Evolutionary conservation across 177 flowering plant species (phyloP).

Genomic region (Vitis hybrid): DNA sequence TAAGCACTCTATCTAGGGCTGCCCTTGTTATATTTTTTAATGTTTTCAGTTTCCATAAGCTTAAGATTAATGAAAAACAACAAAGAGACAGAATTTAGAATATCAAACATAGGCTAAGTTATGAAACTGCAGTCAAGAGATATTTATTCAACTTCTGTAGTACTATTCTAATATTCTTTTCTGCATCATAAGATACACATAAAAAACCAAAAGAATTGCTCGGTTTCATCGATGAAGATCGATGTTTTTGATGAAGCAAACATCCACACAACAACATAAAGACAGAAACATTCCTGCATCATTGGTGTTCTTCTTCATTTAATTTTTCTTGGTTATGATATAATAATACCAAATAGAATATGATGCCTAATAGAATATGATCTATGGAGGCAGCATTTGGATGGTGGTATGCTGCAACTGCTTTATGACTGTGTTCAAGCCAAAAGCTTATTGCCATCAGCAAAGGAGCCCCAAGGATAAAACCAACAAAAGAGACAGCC

Average conservation of each 20-base stretch:
- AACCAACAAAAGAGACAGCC: conserved; percentile 26
- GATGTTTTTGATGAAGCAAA: conserved; percentile 28
- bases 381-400: conserved; percentile 5
- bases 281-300: conserved; percentile 11
- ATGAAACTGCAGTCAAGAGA: conserved; percentile 14
- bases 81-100: conserved; percentile 27
- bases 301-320: background rate
- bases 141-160: background rate
- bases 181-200: background rate
- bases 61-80: conserved; percentile 12
- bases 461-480: conserved; percentile 20
- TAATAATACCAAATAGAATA: background rate
- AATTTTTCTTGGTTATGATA: background rate
- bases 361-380: no score
- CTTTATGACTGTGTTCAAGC: background rate
- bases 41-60: no score
- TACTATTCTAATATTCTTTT: no score
- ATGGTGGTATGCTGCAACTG: background rate
- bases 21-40: no score
- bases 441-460: conserved; percentile 24
- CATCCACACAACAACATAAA: conserved; percentile 19
- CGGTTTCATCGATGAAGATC: conserved; percentile 27
- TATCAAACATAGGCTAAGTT: conserved; percentile 17
- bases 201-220: background rate
- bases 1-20: no score